phyloP scores from a whole-genome alignment of 1,139 yeast species.

The Taphrina confusa region DNA sequence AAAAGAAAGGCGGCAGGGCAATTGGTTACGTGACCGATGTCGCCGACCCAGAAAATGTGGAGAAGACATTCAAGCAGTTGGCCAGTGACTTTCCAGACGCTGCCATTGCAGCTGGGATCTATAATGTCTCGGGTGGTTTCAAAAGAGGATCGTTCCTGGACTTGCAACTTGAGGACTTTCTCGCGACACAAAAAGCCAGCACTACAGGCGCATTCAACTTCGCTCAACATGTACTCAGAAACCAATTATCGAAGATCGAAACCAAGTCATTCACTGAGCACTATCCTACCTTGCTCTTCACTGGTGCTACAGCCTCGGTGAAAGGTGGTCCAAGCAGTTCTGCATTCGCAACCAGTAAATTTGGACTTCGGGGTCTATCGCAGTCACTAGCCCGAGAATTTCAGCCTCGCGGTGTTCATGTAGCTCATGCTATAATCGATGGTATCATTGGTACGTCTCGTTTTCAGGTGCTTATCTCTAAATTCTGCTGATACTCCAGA shows the following conservation, averaged over 20 bases:
- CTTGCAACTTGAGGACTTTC: constrained; percentile 29
- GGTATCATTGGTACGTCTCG: constrained; percentile 35
- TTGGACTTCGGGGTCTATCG: constrained; percentile 37
- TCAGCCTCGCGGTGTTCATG: constrained; percentile 38
- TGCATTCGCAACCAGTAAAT: constrained; percentile 38
- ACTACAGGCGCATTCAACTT: constrained; percentile 37
- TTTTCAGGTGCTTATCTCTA: neutral
- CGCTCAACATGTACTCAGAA: constrained; percentile 32
- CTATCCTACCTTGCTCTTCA: constrained; percentile 37
- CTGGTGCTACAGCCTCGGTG: constrained; percentile 39
- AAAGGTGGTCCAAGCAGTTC: constrained; percentile 38
- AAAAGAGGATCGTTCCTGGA: constrained; percentile 37
- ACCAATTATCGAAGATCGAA: neutral
- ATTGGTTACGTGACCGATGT: constrained; percentile 35
- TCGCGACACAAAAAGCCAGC: constrained; percentile 22
- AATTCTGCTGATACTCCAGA: neutral
- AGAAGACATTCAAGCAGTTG: constrained; percentile 26
- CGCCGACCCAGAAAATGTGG: constrained; percentile 26
- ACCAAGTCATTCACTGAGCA: neutral
- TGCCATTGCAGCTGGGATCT: constrained; percentile 38
- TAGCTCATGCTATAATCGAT: constrained; percentile 39
- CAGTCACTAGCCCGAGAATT: constrained; percentile 38
- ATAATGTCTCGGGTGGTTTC: constrained; percentile 38
- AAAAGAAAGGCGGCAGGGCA: constrained; percentile 2
- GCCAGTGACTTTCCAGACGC: constrained; percentile 18